These are phyloP conservation scores for Datura wrightii DNA, from an alignment of 257 asterid species.

Conservation along the genomic window DNA sequence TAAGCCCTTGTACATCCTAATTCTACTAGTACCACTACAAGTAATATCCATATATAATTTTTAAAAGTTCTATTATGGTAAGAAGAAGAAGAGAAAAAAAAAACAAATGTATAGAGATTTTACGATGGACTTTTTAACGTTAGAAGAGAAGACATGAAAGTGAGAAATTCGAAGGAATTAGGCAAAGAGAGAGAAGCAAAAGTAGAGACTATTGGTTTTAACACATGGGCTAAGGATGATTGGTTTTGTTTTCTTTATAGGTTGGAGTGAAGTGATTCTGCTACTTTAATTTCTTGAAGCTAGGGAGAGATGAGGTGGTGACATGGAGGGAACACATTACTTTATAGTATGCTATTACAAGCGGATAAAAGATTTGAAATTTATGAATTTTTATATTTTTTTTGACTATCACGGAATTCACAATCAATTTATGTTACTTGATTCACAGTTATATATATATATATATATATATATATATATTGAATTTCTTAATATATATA, in stretches of 20 bases:
- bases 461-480: too few relatives aligned
- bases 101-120: not conserved
- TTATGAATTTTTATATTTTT: not conserved
- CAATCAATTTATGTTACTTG: too few relatives aligned
- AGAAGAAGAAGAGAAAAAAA: not conserved
- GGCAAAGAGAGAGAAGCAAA: constrained; percentile 14
- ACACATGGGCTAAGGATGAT: constrained; percentile 4
- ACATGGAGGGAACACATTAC: not conserved
- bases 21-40: not conserved
- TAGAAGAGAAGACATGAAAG: constrained; percentile 13
- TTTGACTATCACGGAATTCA: too few relatives aligned
- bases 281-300: constrained; percentile 27
- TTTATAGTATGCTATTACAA: not conserved
- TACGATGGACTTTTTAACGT: not conserved
- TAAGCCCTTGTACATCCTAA: not conserved
- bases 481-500: too few relatives aligned
- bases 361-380: not conserved
- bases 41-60: not conserved
- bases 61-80: not conserved
- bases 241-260: constrained; percentile 27
- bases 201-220: constrained; percentile 14
- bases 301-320: constrained; percentile 12
- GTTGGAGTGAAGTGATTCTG: constrained; percentile 36
- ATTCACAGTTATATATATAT: too few relatives aligned
- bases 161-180: constrained; percentile 5